Conservation (phyloP, 768 basidiomycete species). For the Phaeotremella skinneri region DNA sequence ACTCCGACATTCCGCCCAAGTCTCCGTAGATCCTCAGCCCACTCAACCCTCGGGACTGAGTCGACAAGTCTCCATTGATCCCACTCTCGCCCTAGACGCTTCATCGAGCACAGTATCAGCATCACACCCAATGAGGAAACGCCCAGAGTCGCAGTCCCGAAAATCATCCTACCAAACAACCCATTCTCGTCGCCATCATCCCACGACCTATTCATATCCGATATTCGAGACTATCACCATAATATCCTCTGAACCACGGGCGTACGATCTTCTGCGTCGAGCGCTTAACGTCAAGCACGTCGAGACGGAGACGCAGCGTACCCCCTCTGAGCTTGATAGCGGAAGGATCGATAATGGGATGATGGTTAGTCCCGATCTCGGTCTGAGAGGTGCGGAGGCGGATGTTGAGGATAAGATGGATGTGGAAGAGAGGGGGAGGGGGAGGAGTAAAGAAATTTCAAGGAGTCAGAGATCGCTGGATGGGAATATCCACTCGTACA, state of each 20-base stretch:
- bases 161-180: neutral
- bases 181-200: neutral
- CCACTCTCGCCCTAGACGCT: neutral
- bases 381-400: neutral
- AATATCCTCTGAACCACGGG: neutral
- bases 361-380: neutral
- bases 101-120: no score
- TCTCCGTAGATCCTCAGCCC: slow-evolving; percentile 1
- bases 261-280: neutral
- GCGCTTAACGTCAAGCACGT: slow-evolving; percentile 1
- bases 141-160: neutral
- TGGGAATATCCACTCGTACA: no score
- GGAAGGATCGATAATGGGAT: neutral
- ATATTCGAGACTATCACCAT: neutral
- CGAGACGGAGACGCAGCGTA: neutral
- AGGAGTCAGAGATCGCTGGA: neutral
- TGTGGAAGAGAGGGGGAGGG: neutral
- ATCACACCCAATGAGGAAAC: neutral
- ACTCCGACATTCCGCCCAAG: neutral
- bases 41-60: slow-evolving; percentile 16
- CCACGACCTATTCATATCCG: no score
- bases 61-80: slow-evolving; percentile 19
- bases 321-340: no score
- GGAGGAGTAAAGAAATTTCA: slow-evolving; percentile 1
- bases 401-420: neutral